Base-by-base conservation (phyloP, 805 yeast species). In the Kazachstania martiniae region DNA sequence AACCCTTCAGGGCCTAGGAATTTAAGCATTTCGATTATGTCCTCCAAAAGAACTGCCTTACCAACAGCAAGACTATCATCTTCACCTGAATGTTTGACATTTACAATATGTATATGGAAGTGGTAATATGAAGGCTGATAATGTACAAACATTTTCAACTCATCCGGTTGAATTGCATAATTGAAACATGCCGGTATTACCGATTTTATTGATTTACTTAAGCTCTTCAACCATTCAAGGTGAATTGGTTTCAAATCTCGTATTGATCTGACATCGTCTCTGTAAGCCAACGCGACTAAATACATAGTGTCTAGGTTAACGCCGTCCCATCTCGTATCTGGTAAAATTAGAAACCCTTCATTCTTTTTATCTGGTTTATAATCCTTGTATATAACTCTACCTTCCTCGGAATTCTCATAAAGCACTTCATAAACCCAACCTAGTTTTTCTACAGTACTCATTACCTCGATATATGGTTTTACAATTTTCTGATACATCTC, bases 291-390 rank as follows among this genome's bases (percentile, higher is more conserved):
- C 7, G 82, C 80, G 32, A 83, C 77, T 43, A 89, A 59, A 51
- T 91, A 86, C 34, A 91, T 59, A 3, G 89, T 57, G 17, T 74
- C 83, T 50, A 78, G 43, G 18, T 74, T 73, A 31, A 66, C 60
- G 3, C 81, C 76, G 52, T 89, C 95, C 98, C 98, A 91, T 53
- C 87, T 87, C 93, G 89, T 83, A 56, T 89, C 96, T 0, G 97
- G 97, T 26, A 87, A 63, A 28, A 91, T 58, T 4, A 86, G 73
- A 48, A 82, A 84, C 13, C 87, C 86, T 27, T 51, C 53, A 0
- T 46, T 42, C 9, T 56, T 47, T 17, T 70, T 70, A 25, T 74
- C 70, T 27, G 56, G 56, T 6, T 53, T 51, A n/a, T 51, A 45
- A 41, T 83, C 79, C 32, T 78, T 74, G 43, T 65, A 68, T 2